Conservation (phyloP, 108 stramenopile genomes). For the Epithemia pelagica region DNA sequence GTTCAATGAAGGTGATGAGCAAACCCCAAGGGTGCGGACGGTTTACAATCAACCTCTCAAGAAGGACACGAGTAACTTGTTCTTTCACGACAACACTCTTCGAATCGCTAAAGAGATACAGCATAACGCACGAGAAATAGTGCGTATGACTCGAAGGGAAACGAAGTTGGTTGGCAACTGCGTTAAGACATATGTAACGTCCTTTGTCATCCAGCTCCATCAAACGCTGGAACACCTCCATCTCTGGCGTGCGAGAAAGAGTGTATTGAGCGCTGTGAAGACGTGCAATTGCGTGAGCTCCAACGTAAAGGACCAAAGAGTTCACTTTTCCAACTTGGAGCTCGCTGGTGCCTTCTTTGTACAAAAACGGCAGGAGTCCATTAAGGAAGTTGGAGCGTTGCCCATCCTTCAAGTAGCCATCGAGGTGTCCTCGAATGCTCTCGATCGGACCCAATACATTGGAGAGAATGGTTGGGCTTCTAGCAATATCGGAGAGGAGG, state of each 20-base stretch:
- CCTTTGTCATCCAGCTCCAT: constrained; percentile 91
- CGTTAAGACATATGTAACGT: constrained; percentile 94
- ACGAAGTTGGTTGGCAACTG: constrained; percentile 98
- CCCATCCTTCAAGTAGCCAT: constrained; percentile 86
- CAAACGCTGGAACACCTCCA: constrained; percentile 82
- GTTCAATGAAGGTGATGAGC: constrained; percentile 96
- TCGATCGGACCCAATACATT: constrained; percentile 78
- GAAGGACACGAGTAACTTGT: constrained; percentile 96
- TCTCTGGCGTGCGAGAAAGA: constrained; percentile 73
- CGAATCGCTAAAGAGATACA: constrained; percentile 94
- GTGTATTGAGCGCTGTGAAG: constrained; percentile 75
- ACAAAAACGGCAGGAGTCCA: constrained; percentile 61
- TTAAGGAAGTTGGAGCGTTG: constrained; percentile 73
- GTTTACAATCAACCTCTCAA: constrained; percentile 97
- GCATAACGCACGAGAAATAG: constrained; percentile 96
- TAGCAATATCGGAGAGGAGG: constrained; percentile 88
- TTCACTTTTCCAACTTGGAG: constrained; percentile 86
- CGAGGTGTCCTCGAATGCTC: constrained; percentile 70
- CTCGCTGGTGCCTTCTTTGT: constrained; percentile 60
- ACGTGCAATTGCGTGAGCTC: constrained; percentile 80
- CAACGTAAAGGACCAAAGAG: constrained; percentile 94
- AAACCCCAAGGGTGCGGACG: constrained; percentile 97
- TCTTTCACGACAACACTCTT: constrained; percentile 92
- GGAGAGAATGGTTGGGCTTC: constrained; percentile 84
- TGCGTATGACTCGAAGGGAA: constrained; percentile 99